Conservation (phyloP, 305 asterid genomes). For the Fraxinus xanthoxyloides region DNA sequence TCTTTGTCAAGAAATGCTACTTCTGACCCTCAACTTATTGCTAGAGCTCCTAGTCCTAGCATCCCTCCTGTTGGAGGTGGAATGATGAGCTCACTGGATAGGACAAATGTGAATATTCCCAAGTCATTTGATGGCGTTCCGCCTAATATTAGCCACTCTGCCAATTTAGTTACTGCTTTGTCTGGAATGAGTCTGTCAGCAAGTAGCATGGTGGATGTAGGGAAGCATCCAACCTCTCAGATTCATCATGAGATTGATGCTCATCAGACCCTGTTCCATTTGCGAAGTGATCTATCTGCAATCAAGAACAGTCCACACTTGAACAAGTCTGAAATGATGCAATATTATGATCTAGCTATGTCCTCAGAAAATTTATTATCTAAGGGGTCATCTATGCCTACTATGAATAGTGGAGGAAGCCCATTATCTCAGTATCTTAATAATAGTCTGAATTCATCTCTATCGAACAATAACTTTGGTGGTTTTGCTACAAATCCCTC, state of each 20-base stretch:
- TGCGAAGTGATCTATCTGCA: slow-evolving; percentile 37
- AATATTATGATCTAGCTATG: slow-evolving; percentile 25
- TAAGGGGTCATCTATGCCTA: slow-evolving; percentile 40
- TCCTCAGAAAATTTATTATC: slow-evolving; percentile 27
- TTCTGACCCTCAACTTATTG: slow-evolving; percentile 46
- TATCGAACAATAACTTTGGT: slow-evolving; percentile 45
- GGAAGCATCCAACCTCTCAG: slow-evolving; percentile 34
- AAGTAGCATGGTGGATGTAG: slow-evolving; percentile 42
- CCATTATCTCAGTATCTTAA: slow-evolving; percentile 48
- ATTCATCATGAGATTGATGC: slow-evolving; percentile 35
- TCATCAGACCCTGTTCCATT: slow-evolving; percentile 26
- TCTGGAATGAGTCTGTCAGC: slow-evolving; percentile 56
- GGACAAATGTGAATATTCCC: slow-evolving; percentile 26
- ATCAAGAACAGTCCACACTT: slow-evolving; percentile 26
- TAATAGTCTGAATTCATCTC: slow-evolving; percentile 43
- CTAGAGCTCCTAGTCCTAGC: slow-evolving; percentile 47
- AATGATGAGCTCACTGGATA: slow-evolving; percentile 38
- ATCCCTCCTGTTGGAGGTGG: slow-evolving; percentile 45
- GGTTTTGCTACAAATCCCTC: slow-evolving; percentile 37
- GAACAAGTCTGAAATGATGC: slow-evolving; percentile 29
- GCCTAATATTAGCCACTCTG: slow-evolving; percentile 34
- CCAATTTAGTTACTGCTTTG: slow-evolving; percentile 52
- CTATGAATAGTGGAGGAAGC: slow-evolving; percentile 33
- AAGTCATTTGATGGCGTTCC: slow-evolving; percentile 31
- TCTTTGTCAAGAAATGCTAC: slow-evolving; percentile 47